Evolutionary conservation across 2,329 filamentous ascomycete species (phyloP).

Genomic region (Pseudocercospora eumusae): DNA sequence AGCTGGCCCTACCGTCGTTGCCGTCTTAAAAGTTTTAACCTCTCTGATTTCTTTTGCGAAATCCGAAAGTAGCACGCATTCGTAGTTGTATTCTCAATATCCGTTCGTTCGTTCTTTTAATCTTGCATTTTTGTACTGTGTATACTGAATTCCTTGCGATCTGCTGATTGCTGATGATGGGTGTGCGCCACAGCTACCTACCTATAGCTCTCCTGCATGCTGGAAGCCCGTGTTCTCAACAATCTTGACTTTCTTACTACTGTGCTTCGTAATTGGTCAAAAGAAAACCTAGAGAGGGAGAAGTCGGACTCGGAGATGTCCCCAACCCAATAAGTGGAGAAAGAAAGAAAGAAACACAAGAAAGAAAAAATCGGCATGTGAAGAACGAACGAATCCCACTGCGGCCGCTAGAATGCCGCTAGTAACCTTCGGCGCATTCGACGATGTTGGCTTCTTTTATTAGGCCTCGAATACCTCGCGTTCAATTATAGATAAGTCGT

Average conservation of each 20-base stretch:
- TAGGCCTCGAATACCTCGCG: too few relatives aligned
- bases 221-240: conserved; percentile 8
- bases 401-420: conserved; percentile 2
- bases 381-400: not conserved
- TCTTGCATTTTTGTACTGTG: too few relatives aligned
- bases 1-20: not conserved
- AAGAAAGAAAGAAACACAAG: too few relatives aligned
- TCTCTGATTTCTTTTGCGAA: not conserved
- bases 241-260: not conserved
- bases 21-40: not conserved
- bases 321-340: conserved; percentile 3
- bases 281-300: not conserved
- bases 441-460: too few relatives aligned
- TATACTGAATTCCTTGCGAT: not conserved
- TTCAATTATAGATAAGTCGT: too few relatives aligned
- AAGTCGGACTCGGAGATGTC: not conserved
- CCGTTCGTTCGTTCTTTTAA: not conserved
- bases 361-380: too few relatives aligned
- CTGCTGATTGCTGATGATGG: too few relatives aligned
- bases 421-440: conserved; percentile 1
- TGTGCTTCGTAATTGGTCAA: not conserved
- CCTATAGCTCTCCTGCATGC: not conserved
- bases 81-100: not conserved
- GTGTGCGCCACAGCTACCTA: not conserved
- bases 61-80: not conserved